Conservation (phyloP, 176 grass and related monocot species). For the Pontederia crassipes region DNA sequence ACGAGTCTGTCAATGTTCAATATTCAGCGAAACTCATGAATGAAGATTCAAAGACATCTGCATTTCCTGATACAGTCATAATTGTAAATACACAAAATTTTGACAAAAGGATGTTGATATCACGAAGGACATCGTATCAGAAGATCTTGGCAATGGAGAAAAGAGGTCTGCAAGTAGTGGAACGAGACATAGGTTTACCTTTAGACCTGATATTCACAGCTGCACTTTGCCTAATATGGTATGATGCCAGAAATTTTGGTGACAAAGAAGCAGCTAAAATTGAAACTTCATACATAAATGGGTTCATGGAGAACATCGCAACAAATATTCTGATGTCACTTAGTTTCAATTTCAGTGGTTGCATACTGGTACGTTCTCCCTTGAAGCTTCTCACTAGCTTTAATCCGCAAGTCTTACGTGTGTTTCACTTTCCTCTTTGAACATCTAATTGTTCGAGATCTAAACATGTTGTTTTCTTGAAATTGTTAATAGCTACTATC, state of each 20-base stretch:
- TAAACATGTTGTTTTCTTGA: neutral
- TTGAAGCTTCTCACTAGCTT: neutral
- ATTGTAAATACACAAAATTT: conserved; percentile 80
- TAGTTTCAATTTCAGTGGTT: conserved; percentile 83
- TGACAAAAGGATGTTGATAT: conserved; percentile 70
- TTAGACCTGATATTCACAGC: conserved; percentile 69
- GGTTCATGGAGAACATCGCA: conserved; percentile 61
- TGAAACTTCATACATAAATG: conserved; percentile 29
- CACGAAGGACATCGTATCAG: conserved; percentile 76
- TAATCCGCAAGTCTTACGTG: neutral
- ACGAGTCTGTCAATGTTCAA: conserved; percentile 28
- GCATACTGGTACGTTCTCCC: conserved; percentile 67
- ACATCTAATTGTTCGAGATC: too few species aligned
- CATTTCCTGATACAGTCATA: conserved; percentile 36
- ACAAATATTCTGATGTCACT: conserved; percentile 80
- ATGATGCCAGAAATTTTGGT: conserved; percentile 30
- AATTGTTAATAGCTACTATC: neutral
- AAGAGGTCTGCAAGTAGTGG: conserved; percentile 66
- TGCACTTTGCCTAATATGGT: conserved; percentile 77
- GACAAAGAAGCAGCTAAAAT: conserved; percentile 23
- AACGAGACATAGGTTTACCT: conserved; percentile 72
- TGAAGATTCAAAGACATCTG: conserved; percentile 17
- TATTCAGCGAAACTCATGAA: conserved; percentile 27
- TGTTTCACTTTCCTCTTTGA: neutral
- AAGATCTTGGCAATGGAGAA: conserved; percentile 88